phyloP scores from a whole-genome alignment of 495 filamentous ascomycete genomes.

The Parathielavia hyrcaniae region DNA sequence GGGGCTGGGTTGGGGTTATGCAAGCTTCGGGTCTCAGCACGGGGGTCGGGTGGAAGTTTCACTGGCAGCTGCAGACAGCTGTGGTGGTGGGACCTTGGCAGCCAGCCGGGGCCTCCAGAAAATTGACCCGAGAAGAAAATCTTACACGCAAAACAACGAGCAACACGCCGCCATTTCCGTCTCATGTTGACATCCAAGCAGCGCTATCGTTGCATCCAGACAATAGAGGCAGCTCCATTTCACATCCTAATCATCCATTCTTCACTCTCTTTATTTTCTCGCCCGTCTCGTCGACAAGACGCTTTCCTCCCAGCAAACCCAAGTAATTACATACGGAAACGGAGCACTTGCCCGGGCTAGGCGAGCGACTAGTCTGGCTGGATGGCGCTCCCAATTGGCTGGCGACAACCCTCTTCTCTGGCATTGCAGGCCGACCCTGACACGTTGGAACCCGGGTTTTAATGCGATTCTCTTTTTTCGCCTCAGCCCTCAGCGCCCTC shows the following conservation, averaged over 20 bases:
- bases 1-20: conserved; percentile 13
- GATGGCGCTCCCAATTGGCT: conserved; percentile 2
- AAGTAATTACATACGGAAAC: conserved; percentile 2
- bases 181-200: conserved; percentile 18
- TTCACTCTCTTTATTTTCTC: background rate
- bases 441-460: conserved; percentile 28
- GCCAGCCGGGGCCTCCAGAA: conserved; percentile 30
- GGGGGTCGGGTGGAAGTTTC: too few species aligned
- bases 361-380: background rate
- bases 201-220: conserved; percentile 2
- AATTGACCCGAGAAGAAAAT: conserved; percentile 39
- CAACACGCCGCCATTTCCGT: conserved; percentile 5
- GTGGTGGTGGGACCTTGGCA: conserved; percentile 22
- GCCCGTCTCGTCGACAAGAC: background rate
- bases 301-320: background rate
- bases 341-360: too few species aligned
- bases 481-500: conserved; percentile 20
- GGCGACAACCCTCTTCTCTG: conserved; percentile 9
- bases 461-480: conserved; percentile 34
- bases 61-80: conserved; percentile 15
- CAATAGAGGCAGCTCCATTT: background rate
- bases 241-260: background rate
- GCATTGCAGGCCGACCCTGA: conserved; percentile 32
- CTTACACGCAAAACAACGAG: conserved; percentile 21
- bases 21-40: background rate